phyloP scores from a whole-genome alignment of 2,329 filamentous ascomycete species.

The Claviceps fusiformis region DNA sequence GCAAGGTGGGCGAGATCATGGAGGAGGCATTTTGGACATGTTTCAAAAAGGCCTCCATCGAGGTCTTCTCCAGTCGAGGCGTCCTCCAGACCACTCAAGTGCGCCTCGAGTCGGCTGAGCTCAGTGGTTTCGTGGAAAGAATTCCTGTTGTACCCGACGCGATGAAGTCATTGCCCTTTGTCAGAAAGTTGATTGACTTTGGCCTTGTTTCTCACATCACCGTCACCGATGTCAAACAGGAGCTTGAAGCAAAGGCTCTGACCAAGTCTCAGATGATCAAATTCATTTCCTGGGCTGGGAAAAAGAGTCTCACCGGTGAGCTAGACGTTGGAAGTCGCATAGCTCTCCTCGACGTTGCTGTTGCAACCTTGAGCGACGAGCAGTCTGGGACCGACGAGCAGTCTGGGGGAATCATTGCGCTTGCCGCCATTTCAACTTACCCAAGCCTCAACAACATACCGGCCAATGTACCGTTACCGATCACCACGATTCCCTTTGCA shows the following conservation, averaged over 20 bases:
- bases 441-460: constrained; percentile 68
- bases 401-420: constrained; percentile 58
- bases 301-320: constrained; percentile 56
- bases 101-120: constrained; percentile 55
- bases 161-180: constrained; percentile 60
- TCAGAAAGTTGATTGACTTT: constrained; percentile 69
- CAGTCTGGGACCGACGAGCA: constrained; percentile 47
- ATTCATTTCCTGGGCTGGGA: constrained; percentile 74
- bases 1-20: constrained; percentile 70
- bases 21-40: constrained; percentile 96
- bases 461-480: constrained; percentile 65
- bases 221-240: constrained; percentile 69
- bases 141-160: constrained; percentile 76
- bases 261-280: constrained; percentile 64
- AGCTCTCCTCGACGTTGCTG: constrained; percentile 63
- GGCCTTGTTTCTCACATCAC: constrained; percentile 81
- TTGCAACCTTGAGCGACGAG: constrained; percentile 54
- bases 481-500: constrained; percentile 70
- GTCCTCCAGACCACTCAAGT: constrained; percentile 75
- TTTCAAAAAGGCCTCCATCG: constrained; percentile 67
- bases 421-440: constrained; percentile 63
- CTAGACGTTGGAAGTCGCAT: constrained; percentile 56
- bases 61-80: constrained; percentile 77
- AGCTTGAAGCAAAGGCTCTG: constrained; percentile 71
- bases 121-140: constrained; percentile 64